Percentiles rank a stretch among this genome's conserved stretches.
These are phyloP conservation scores for Tuber microsphaerosporum DNA, from an alignment of 495 filamentous ascomycete genomes.

Conservation along the genomic window DNA sequence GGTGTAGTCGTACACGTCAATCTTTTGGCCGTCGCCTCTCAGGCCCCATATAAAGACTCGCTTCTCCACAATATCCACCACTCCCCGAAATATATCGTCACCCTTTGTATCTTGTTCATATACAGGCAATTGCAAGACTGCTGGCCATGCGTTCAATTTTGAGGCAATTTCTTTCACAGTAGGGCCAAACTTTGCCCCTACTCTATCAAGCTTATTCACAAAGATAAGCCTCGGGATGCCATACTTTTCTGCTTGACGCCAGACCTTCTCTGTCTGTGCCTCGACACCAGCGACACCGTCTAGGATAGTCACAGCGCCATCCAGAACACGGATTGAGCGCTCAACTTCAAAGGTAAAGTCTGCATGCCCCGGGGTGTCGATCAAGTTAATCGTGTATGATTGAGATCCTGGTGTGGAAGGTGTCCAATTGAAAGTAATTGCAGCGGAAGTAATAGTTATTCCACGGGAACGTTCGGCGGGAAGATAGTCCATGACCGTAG, in stretches of 20 bases:
- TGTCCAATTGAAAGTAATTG: slow-evolving; percentile 86
- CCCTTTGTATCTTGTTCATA: slow-evolving; percentile 52
- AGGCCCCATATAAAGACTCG: slow-evolving; percentile 50
- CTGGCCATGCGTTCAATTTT: slow-evolving; percentile 73
- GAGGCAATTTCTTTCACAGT: slow-evolving; percentile 79
- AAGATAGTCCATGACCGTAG: slow-evolving; percentile 95
- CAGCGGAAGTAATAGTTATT: slow-evolving; percentile 96
- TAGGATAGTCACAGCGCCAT: slow-evolving; percentile 91
- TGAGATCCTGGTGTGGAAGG: slow-evolving; percentile 48
- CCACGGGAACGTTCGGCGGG: slow-evolving; percentile 88
- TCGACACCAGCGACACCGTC: slow-evolving; percentile 97
- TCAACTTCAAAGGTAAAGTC: slow-evolving; percentile 98
- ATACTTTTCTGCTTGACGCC: slow-evolving; percentile 80
- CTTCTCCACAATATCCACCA: slow-evolving; percentile 69
- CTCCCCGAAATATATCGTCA: slow-evolving; percentile 66
- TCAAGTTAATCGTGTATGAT: slow-evolving; percentile 75
- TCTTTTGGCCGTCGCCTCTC: slow-evolving; percentile 58
- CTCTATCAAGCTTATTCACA: slow-evolving; percentile 93
- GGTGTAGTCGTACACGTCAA: slow-evolving; percentile 44
- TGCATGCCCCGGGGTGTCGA: slow-evolving; percentile 95
- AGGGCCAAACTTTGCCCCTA: slow-evolving; percentile 80
- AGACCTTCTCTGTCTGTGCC: slow-evolving; percentile 96
- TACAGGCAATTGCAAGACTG: slow-evolving; percentile 92
- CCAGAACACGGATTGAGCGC: slow-evolving; percentile 82
- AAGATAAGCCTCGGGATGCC: slow-evolving; percentile 80